phyloP scores from a whole-genome alignment of 768 basidiomycete genomes.

The Mycena galericulata region DNA sequence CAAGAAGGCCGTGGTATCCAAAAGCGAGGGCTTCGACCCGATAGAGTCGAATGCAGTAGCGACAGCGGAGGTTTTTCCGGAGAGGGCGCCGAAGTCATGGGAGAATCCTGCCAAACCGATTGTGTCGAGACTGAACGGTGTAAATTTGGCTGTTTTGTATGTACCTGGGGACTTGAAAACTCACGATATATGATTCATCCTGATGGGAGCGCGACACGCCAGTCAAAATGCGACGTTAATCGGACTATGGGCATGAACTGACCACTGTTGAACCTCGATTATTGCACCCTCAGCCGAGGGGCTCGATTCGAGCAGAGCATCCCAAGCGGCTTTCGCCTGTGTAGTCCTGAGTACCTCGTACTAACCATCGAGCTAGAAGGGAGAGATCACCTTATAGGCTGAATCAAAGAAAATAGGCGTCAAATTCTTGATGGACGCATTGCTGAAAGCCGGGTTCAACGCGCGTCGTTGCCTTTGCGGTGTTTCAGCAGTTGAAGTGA shows the following conservation, averaged over 20 bases:
- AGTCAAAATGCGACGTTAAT: too few species aligned
- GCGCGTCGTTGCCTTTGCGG: slow-evolving; percentile 6
- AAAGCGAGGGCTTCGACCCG: neutral
- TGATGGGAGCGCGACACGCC: too few species aligned
- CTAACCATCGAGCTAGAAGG: too few species aligned
- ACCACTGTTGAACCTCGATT: slow-evolving; percentile 23
- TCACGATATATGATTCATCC: slow-evolving; percentile 29
- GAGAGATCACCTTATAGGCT: slow-evolving; percentile 7
- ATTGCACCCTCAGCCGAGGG: neutral
- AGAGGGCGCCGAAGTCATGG: slow-evolving; percentile 12
- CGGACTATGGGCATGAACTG: neutral
- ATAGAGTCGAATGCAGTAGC: slow-evolving; percentile 3
- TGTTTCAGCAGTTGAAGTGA: too few species aligned
- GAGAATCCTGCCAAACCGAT: slow-evolving; percentile 25
- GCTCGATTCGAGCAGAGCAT: slow-evolving; percentile 11
- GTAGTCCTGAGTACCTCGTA: neutral
- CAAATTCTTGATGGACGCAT: slow-evolving; percentile 4
- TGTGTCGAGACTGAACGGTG: slow-evolving; percentile 14
- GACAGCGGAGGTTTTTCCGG: slow-evolving; percentile 1
- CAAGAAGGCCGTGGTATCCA: neutral
- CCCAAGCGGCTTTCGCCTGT: slow-evolving; percentile 22
- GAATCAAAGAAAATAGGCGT: slow-evolving; percentile 22
- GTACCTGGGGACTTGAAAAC: neutral
- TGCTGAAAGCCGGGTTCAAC: slow-evolving; percentile 14
- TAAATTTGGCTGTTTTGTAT: neutral